Evolutionary conservation across 345 rosid genomes (phyloP).

Genomic region (Aquilaria sinensis): DNA sequence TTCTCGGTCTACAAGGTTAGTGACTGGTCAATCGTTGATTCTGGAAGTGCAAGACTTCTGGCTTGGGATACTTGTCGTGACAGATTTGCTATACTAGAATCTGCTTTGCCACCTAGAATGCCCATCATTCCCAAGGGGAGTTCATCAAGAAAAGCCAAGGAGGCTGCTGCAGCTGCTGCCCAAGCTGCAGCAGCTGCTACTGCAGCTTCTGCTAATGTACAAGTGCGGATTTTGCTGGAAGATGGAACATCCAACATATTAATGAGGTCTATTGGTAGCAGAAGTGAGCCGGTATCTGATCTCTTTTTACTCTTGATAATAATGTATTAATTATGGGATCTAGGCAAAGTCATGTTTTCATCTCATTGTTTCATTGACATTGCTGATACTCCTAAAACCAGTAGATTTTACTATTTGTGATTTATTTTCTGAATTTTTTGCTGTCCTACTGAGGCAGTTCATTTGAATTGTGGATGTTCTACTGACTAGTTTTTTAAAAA

Average conservation of each 20-base stretch:
- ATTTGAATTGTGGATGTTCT: too few species aligned
- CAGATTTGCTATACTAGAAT: conserved; percentile 91
- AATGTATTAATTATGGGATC: too few species aligned
- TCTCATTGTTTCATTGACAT: too few species aligned
- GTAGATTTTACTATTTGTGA: too few species aligned
- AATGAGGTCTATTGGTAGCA: conserved; percentile 88
- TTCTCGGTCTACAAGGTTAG: conserved; percentile 92
- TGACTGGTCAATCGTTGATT: conserved; percentile 96
- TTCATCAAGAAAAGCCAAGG: conserved; percentile 89
- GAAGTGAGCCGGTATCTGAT: conserved; percentile 78
- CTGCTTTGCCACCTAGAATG: conserved; percentile 71
- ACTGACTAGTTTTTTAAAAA: too few species aligned
- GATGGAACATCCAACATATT: conserved; percentile 98
- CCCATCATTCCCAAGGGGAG: conserved; percentile 85
- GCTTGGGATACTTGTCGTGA: conserved; percentile 97
- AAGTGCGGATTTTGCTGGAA: conserved; percentile 97
- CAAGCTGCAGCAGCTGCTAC: conserved; percentile 96
- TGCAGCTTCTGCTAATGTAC: conserved; percentile 95
- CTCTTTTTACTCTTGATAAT: not conserved
- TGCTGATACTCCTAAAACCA: too few species aligned
- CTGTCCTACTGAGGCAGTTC: too few species aligned
- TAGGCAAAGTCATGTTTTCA: too few species aligned
- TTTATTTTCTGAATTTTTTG: too few species aligned
- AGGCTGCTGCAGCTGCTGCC: conserved; percentile 97
- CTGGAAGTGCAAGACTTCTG: conserved; percentile 93